A percentile compares a stretch with the other conserved stretches of the same genome.
Evolutionary conservation across 1,284 basidiomycete species (phyloP).

Genomic region (Tylopilus sp.): DNA sequence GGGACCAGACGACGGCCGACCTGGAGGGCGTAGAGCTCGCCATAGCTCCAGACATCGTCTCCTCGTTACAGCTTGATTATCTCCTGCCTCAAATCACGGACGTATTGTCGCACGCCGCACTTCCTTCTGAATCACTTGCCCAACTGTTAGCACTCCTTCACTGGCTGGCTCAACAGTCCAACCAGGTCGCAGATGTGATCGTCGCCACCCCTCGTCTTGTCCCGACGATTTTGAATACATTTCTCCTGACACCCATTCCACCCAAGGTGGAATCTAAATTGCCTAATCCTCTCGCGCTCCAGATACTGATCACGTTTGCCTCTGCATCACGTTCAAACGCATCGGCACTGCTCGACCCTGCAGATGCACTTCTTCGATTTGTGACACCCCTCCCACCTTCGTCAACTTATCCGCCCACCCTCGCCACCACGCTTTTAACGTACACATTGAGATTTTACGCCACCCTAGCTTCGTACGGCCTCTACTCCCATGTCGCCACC

Average conservation of each 20-base stretch:
- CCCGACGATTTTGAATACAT: constrained; percentile 48
- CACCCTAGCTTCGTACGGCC: constrained; percentile 71
- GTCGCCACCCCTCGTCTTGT: constrained; percentile 53
- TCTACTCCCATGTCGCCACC: constrained; percentile 64
- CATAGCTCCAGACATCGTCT: constrained; percentile 32
- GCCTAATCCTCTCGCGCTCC: constrained; percentile 55
- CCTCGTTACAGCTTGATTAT: constrained; percentile 50
- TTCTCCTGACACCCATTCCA: constrained; percentile 52
- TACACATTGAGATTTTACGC: constrained; percentile 66
- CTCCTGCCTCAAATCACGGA: constrained; percentile 51
- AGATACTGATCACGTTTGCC: constrained; percentile 59
- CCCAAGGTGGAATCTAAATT: constrained; percentile 29
- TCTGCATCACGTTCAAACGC: constrained; percentile 68
- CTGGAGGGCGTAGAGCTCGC: constrained; percentile 47
- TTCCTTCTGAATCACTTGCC: constrained; percentile 46
- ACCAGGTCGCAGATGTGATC: constrained; percentile 52
- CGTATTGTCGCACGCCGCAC: constrained; percentile 38
- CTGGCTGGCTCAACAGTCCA: constrained; percentile 57
- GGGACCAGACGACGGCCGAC: constrained; percentile 43
- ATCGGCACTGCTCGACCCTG: constrained; percentile 47
- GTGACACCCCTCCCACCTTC: constrained; percentile 57
- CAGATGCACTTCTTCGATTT: constrained; percentile 75
- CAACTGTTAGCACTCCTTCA: constrained; percentile 65
- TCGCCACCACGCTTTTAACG: constrained; percentile 50
- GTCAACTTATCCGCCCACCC: constrained; percentile 43